Conservation (phyloP, 257 asterid species). For the Solanum chmielewskii region DNA sequence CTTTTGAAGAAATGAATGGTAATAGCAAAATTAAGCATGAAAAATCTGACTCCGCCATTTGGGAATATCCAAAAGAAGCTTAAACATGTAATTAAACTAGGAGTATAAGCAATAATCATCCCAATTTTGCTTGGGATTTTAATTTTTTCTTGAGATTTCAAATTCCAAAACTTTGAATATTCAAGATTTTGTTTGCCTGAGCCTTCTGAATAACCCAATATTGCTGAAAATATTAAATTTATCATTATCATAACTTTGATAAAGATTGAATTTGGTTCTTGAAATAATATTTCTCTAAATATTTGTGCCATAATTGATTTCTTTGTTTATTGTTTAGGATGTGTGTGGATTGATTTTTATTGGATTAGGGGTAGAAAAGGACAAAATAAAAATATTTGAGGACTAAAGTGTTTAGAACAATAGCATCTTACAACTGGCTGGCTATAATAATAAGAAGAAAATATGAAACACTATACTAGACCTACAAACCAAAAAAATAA, state of each 20-base stretch:
- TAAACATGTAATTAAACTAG: slow-evolving; percentile 27
- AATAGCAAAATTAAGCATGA: slow-evolving; percentile 37
- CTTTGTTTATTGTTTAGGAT: neutral
- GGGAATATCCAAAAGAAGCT: slow-evolving; percentile 36
- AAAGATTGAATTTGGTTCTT: neutral
- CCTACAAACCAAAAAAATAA: neutral
- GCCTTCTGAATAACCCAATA: neutral
- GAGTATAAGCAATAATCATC: slow-evolving; percentile 35
- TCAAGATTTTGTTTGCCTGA: neutral
- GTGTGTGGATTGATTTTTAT: neutral
- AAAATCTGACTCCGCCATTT: slow-evolving; percentile 36
- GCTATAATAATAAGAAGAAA: neutral
- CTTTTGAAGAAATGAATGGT: slow-evolving; percentile 57
- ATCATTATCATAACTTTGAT: neutral
- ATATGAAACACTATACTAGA: neutral
- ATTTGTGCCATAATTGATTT: neutral
- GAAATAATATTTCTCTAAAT: neutral
- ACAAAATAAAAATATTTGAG: neutral
- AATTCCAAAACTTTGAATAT: neutral
- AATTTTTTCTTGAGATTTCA: neutral
- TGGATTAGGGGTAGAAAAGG: neutral
- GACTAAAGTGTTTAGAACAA: neutral
- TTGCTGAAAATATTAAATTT: neutral
- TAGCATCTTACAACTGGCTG: neutral
- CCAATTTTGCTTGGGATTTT: slow-evolving; percentile 30